Base-by-base conservation (phyloP, 306 rosid species). In the Rosa multiflora region DNA sequence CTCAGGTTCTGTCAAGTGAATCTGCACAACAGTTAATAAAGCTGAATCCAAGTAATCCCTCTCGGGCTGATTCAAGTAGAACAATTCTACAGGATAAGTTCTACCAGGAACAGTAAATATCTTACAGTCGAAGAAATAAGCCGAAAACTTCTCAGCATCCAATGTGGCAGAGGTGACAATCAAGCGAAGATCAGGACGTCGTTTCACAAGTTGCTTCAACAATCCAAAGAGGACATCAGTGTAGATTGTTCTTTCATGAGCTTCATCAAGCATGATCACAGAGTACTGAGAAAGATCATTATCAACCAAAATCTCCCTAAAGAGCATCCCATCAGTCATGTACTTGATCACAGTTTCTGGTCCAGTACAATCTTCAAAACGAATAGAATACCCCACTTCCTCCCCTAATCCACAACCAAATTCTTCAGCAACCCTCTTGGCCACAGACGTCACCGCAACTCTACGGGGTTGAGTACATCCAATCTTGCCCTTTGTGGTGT, bases 381-480 rank as follows among this genome's bases (percentile, higher is more conserved):
- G 97, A 88, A 94, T 89, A 61, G 94, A 88, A 81, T 94, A 91
- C 71, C 98, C 98, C 44, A 94, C 98, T 82, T 94, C 94, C 88
- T 92, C 96, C 63, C 97, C 98, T 73, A 92, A 78, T 39, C 93
- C 86, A 78, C 96, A 91, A 74, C 96, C 98, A 81, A 92, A 87
- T 83, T 94, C 98, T 81, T 94, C 96, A 0, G 97, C 96, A 43
- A 94, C 98, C 85, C 97, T 88, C 85, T 92, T 92, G 18, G 94
- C 98, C 48, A 94, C 98, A 6, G 97, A 91, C 88, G 85, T 89
- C 44, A 97, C 97, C 71, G 98, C 98, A 83, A 94, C 97, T 76
- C 96, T 88, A 67, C 94, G 96, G 10, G 98, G 98, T 59, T 94
- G 98, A 68, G 98, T 94, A 73, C 98, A 94, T 21, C 97, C 97